Evolutionary conservation across 495 filamentous ascomycete genomes (phyloP).

Genomic region (Penicillium canescens): DNA sequence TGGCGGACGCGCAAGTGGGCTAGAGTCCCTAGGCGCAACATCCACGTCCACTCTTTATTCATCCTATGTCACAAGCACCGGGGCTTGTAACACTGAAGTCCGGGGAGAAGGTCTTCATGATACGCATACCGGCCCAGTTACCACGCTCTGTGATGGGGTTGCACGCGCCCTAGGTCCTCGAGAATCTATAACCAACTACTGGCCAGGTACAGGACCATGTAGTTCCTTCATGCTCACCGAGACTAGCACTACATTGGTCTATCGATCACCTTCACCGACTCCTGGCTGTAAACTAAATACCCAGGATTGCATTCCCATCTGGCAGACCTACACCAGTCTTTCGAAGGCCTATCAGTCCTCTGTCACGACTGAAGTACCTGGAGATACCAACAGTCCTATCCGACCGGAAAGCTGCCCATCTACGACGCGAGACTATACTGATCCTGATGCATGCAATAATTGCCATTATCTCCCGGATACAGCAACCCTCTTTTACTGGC

Average conservation of each 20-base stretch:
- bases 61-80: conserved; percentile 17
- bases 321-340: conserved; percentile 19
- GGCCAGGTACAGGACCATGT: conserved; percentile 24
- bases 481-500: conserved; percentile 33
- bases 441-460: conserved; percentile 18
- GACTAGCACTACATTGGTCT: conserved; percentile 6
- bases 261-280: conserved; percentile 11
- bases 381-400: conserved; percentile 26
- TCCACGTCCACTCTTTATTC: conserved; percentile 3
- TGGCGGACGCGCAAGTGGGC: conserved; percentile 7
- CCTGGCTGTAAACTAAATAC: conserved; percentile 15
- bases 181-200: conserved; percentile 16
- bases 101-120: conserved; percentile 6
- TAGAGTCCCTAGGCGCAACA: conserved; percentile 18
- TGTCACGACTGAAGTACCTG: conserved; percentile 6
- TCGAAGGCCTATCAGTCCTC: conserved; percentile 11
- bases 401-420: conserved; percentile 14
- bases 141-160: conserved; percentile 23
- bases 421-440: conserved; percentile 11
- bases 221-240: conserved; percentile 4
- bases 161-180: conserved; percentile 23
- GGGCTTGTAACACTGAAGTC: conserved; percentile 16
- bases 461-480: conserved; percentile 28
- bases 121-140: conserved; percentile 22
- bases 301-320: conserved; percentile 24